Evolutionary conservation across 495 filamentous ascomycete species (phyloP), one percentile per base, ranked within the genome.

Genomic region (Penicillium odoratum): DNA sequence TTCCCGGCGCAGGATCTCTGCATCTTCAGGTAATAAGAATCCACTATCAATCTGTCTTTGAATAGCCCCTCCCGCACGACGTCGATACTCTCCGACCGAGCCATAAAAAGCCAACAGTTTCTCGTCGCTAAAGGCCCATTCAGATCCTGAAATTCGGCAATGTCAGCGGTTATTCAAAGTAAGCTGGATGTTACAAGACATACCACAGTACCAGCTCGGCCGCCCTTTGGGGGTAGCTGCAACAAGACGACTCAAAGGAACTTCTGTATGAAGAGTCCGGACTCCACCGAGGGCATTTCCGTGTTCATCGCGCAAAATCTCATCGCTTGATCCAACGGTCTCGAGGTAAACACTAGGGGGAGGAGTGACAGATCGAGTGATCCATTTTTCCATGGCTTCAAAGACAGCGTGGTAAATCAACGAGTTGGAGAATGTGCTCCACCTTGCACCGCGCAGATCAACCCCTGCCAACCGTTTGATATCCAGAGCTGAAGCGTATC

Each of bases 231-330:
- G 53, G 5, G 53, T 45, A 6, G 38, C 33, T 50, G 54, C 53
- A 25, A 60, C 46, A n/a, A 57, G 31, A 11, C 34, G 38, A 0
- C 43, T 16, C 11, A 42, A 29, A 11, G 58, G 53, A n/a, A 36
- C 58, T 3, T 60, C 58, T 11, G 58, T 57, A 38, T 60, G 58
- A 15, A 60, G 34, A 49, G 58, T 60, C 16, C 58, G 34, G 4
- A 60, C 46, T 2, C 58, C 58, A 21, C 45, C 58, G 10, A 44
- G 28, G 2, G 58, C 53, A 36, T 56, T 60, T 13, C 53, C 58
- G 7, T 57, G 29, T 6, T 46, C 8, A 15, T 60, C 58, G 6
- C 53, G 44, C 43, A 44, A 13, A 25, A 59, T 49, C 4, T 59
- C 52, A 28, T 53, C 52, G 13, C 16, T 44, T 10, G 8, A 13